Evolutionary conservation across 2,329 filamentous ascomycete genomes (phyloP), one percentile per base, ranked within the genome.

Genomic region (Biscogniauxia mediterranea): DNA sequence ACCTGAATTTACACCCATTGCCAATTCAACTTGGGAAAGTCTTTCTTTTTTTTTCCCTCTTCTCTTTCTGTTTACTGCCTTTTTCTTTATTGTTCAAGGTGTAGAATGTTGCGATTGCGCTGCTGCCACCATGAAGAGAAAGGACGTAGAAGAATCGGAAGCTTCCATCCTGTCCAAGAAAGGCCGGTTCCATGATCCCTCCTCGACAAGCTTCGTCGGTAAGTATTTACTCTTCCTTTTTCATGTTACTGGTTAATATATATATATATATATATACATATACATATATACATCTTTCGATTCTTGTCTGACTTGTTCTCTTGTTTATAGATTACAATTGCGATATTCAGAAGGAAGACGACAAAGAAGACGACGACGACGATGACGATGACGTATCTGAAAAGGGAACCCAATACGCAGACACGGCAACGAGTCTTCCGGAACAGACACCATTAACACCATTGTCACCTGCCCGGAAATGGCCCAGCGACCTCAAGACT

Each of bases 401-500:
- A 20, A 54, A 28, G 3, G 68, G 64, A 17, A 71, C 68, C 11
- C 59, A 60, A 20, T 65, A 67, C 19, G 66, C 65, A 21, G 65
- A 66, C 20, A 60, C 61, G n/a, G 54, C 64, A 1, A 67, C 67
- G 13, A 62, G 62, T 38, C 19, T 59, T 13, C 60, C 65, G 1
- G 57, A 61, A 7, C 75, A 79, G 50, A 84, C 82, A 1, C 81
- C 83, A 8, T 69, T 77, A 20, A 85, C 82, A 3, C 80, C 82
- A 7, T 73, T 79, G 59, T 84, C 82, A 3, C 81, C 84, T 3
- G 77, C 79, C 13, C 75, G 78, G 61, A 85, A 82, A 61, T 87
- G 85, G 63, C 89, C 88, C 3, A 91, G 88, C 51, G 91, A 86
- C 72, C 81, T 87, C 61, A 96, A 96, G 79, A 93, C 86, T 5